Percentiles rank a stretch among this genome's conserved stretches.
Conservation (phyloP, 2,329 filamentous ascomycete species). For the Calonectria pseudoturangicola region DNA sequence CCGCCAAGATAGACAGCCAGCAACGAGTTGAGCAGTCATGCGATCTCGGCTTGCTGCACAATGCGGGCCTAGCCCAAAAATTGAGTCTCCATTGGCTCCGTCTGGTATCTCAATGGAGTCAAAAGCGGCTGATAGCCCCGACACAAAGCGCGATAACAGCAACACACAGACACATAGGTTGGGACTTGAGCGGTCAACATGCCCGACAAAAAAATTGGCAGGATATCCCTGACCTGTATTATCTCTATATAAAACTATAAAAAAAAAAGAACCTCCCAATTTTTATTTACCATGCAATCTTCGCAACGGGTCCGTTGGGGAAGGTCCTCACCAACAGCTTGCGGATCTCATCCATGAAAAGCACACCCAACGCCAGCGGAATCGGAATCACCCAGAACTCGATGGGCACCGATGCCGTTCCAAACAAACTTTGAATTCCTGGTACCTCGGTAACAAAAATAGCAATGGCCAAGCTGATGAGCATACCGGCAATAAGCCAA, state of each 20-base stretch:
- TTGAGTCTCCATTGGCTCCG: neutral
- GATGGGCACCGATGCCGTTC: slow-evolving; percentile 69
- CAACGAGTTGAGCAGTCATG: neutral
- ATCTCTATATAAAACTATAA: slow-evolving; percentile 1
- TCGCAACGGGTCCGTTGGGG: slow-evolving; percentile 66
- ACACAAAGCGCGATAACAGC: slow-evolving; percentile 30
- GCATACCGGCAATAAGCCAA: slow-evolving; percentile 67
- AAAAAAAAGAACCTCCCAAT: neutral
- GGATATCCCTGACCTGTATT: slow-evolving; percentile 7
- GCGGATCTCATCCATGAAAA: slow-evolving; percentile 71
- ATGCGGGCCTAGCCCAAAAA: neutral
- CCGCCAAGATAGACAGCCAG: neutral
- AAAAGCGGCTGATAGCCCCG: neutral
- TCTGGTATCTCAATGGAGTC: neutral
- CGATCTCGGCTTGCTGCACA: neutral
- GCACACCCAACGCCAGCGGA: slow-evolving; percentile 68
- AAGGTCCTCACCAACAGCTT: slow-evolving; percentile 69
- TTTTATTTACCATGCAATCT: slow-evolving; percentile 67
- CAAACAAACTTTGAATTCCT: slow-evolving; percentile 68
- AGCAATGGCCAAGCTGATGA: slow-evolving; percentile 69
- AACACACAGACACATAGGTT: neutral
- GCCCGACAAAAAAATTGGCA: neutral
- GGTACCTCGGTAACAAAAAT: slow-evolving; percentile 72
- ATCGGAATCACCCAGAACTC: slow-evolving; percentile 72
- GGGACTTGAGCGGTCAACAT: neutral